Conservation (phyloP, 768 basidiomycete species). For the Boletus reticuloceps region DNA sequence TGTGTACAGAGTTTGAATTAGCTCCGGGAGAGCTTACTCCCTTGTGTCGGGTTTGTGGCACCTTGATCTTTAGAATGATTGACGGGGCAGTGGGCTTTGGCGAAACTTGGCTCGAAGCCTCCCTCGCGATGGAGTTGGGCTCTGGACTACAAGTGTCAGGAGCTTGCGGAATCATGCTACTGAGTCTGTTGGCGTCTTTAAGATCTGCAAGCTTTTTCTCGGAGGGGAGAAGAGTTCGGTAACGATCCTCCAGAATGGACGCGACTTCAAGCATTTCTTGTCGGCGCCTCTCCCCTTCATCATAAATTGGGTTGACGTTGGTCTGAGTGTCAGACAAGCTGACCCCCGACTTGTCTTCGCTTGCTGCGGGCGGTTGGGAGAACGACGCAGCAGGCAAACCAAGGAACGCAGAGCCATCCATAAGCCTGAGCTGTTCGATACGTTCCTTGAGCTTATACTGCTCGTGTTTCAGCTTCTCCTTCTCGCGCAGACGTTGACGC, state of each 20-base stretch:
- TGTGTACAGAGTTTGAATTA: slow-evolving; percentile 9
- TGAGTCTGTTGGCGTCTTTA: slow-evolving; percentile 20
- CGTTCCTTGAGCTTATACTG: slow-evolving; percentile 90
- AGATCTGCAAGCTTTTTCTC: slow-evolving; percentile 46
- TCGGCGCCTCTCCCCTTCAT: slow-evolving; percentile 73
- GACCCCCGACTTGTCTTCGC: slow-evolving; percentile 28
- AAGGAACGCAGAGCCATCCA: slow-evolving; percentile 73
- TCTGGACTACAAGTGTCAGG: slow-evolving; percentile 19
- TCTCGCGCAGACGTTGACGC: slow-evolving; percentile 79
- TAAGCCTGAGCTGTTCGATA: slow-evolving; percentile 74
- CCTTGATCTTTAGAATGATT: slow-evolving; percentile 36
- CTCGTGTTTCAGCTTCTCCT: slow-evolving; percentile 89
- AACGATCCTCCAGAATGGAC: slow-evolving; percentile 63
- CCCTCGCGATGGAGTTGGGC: slow-evolving; percentile 4
- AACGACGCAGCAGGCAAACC: slow-evolving; percentile 58
- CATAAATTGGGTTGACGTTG: slow-evolving; percentile 38
- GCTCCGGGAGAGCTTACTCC: slow-evolving; percentile 19
- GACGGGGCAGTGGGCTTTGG: slow-evolving; percentile 21
- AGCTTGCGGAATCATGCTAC: slow-evolving; percentile 9
- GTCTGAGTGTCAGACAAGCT: slow-evolving; percentile 33
- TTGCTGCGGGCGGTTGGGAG: slow-evolving; percentile 31
- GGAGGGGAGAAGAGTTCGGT: slow-evolving; percentile 69
- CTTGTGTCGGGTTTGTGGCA: slow-evolving; percentile 27
- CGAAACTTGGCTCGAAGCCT: slow-evolving; percentile 7
- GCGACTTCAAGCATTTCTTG: slow-evolving; percentile 75